Evolutionary conservation across 352 stramenopile species (phyloP), one percentile per base, ranked within the genome.

Genomic region (Blastocystis hominis): DNA sequence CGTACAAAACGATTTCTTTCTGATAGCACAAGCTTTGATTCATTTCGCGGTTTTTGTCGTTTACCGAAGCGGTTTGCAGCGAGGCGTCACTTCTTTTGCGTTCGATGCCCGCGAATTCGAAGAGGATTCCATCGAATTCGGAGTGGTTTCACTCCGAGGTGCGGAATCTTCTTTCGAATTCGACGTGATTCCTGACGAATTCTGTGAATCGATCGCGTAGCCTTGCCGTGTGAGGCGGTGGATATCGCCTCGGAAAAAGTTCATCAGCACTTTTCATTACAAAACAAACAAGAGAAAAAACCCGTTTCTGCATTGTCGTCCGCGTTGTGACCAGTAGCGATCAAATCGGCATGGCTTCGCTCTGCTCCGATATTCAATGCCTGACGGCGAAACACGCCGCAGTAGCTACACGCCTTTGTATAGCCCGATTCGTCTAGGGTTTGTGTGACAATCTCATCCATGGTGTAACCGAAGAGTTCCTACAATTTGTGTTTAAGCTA

Each of bases 1-100:
- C 87, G 40, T 89, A 89, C 56, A 89, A 40, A 46, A 89, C 87
- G 38, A 89, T 89, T 61, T 89, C 87, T 47, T 89, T 89, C 69
- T 89, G 76, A 38, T 89, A 89, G 44, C 62, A 87, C 30, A 87
- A 42, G 40, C 75, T 86, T 38, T 30, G 24, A 42, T 20, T 64
- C 9, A 54, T 76, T 50, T 24, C 24, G 47, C 44, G 24, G 10
- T 34, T 20, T 4, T 30, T 7, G n/a, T 17, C 30, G 46, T 42
- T 10, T 89, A 89, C 87, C 56, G 66, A 36, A 89, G 42, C 4
- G 87, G 87, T 62, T 89, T 89, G 72, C 78, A 89, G n/a, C 87
- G 63, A 34, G 87, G 87, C 7, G 89, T 40, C 10, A 75, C 24
- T 34, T 17, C 24, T 30, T 62, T n/a, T n/a, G 40, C 15, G 20